Evolutionary conservation across 192 early-diverging fungal species (phyloP).

Genomic region (Lobosporangium transversale): DNA sequence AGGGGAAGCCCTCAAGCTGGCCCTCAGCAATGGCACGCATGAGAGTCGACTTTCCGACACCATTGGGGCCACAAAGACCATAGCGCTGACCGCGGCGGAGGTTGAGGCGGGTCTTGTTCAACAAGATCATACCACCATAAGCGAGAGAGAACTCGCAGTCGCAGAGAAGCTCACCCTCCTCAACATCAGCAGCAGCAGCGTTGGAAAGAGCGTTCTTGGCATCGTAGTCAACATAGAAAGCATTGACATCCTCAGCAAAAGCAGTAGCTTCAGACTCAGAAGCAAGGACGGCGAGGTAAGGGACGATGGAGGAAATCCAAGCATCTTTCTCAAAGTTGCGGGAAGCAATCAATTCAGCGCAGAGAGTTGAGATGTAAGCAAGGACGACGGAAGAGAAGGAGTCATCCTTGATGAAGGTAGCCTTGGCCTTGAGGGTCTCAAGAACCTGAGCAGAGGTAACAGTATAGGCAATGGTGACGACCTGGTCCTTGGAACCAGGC

Average conservation of each 20-base stretch:
- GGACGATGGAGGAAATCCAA: conserved; percentile 71
- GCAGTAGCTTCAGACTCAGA: conserved; percentile 60
- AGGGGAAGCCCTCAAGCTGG: conserved; percentile 84
- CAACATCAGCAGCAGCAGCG: conserved; percentile 61
- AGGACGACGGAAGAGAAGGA: conserved; percentile 57
- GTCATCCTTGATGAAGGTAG: conserved; percentile 61
- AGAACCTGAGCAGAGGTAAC: conserved; percentile 55
- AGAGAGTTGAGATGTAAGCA: conserved; percentile 68
- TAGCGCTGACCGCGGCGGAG: conserved; percentile 84
- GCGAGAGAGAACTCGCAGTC: conserved; percentile 86
- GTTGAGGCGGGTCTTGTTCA: conserved; percentile 71
- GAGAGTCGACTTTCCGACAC: conserved; percentile 86
- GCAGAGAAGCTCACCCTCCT: conserved; percentile 65
- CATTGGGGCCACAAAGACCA: conserved; percentile 85
- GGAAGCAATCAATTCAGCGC: conserved; percentile 67
- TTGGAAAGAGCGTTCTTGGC: conserved; percentile 53
- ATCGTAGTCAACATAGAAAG: conserved; percentile 56
- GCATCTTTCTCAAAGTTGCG: conserved; percentile 73
- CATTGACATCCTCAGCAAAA: conserved; percentile 58
- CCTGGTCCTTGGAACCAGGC: conserved; percentile 58
- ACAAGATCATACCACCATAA: conserved; percentile 83
- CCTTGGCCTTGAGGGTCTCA: conserved; percentile 61
- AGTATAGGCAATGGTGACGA: conserved; percentile 63
- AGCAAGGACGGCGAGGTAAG: conserved; percentile 66
- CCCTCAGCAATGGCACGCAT: conserved; percentile 87